Base-by-base conservation (phyloP, 495 filamentous ascomycete species). In the Penicillium lagena region DNA sequence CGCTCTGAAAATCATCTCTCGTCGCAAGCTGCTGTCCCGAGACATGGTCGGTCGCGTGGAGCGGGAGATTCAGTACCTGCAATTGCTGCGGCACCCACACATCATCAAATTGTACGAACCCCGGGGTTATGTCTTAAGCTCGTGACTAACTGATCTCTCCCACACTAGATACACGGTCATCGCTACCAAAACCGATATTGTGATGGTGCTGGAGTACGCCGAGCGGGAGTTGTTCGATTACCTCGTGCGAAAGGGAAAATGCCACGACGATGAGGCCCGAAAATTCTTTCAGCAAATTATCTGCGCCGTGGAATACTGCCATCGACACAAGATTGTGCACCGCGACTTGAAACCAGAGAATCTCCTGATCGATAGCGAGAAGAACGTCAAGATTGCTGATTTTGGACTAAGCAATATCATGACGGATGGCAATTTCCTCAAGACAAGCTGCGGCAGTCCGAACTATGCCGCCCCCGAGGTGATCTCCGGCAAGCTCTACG, bases 241-340 rank as follows among this genome's bases (percentile, higher is more conserved):
- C 60, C 87, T 98, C 28, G 93, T 98, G 45, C 78, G 84, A 55
- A 76, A 94, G 51, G 94, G 93, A 39, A 86, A 83, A 64, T 88
- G 96, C 76, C 73, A 82, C 33, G 93, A 98, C 64, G 80, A 85
- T 47, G 82, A 90, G 52, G 93, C 94, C 35, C 81, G 93, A 38
- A 86, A 90, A 52, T 97, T 98, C 70, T 98, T 98, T 67, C 93
- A 98, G 62, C 93, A 98, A 65, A 98, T 98, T 56, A 89, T 96
- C n/a, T 95, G 91, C 59, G 94, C 93, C 13, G 94, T 98, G 40
- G 93, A 98, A 59, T 98, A 98, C 67, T 98, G 93, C 64, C 93
- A 98, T 67, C 79, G 93, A 48, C 94, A 98, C 71, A 97, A 97
- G 67, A 96, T 98, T 52, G 93, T 96, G 11, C 93, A 98, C 65